Base-by-base conservation (phyloP, 2,329 filamentous ascomycete genomes). In the Chrysoporthe cubensis region DNA sequence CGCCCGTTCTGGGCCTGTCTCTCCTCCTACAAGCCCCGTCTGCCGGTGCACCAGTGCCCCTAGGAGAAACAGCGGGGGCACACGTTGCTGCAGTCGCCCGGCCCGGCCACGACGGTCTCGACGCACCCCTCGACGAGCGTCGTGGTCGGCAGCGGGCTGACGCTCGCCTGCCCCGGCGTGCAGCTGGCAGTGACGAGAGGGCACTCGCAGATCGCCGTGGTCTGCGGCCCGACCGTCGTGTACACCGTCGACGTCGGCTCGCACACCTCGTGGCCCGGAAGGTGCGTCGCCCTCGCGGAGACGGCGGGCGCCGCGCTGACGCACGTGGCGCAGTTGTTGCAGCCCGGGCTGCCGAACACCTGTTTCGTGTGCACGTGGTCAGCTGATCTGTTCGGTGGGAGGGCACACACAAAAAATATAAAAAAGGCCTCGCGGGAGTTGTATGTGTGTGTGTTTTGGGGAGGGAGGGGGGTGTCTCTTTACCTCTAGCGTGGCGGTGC, bases 241-340 rank as follows among this genome's bases (percentile, higher is more conserved):
- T n/a, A 34, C 6, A 64, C 50, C 21, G 62, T 64, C 11, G 21
- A 44, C 5, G 50, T 56, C 18, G 62, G 32, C 9, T 48, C 21
- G n/a, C 62, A 64, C 37, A 18, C 26, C 16, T 48, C 5, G 11
- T 64, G 50, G 40, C 62, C 50, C 1, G 57, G 37, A 11, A 50
- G 21, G 21, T 54, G 42, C 26, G 46, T 42, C 3, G 42, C 61
- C 40, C 14, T 5, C 4, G 26, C 7, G 21, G 50, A 13, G n/a
- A 9, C 34, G 2, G 46, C 26, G 14, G 43, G 5, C 48, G 42
- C 34, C 14, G 18, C 26, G 50, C 50, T 54, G 21, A 54, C 50
- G 21, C 59, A 58, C 1, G 59, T 46, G 1, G 66, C 11, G 60
- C 66, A 68, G 18, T 46, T 37, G 26, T 58, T 52, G 44, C 66